Base-by-base conservation (phyloP, 148 eudicot species). In the Vaccinium darrowii region DNA sequence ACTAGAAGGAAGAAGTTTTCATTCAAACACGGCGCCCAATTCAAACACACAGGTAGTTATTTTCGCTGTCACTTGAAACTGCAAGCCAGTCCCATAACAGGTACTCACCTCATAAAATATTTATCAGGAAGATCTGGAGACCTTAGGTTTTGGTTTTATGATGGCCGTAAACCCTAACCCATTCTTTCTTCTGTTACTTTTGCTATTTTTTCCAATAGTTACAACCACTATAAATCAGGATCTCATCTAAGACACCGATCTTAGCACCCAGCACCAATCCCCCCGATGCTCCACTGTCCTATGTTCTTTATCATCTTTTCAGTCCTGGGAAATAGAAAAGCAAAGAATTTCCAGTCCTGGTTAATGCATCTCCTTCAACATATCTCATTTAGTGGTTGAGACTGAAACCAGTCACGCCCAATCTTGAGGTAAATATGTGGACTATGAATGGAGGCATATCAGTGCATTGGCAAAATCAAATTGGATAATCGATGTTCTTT, bases 221-320 rank as follows among this genome's bases (percentile, higher is more conserved):
- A 74, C 77, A 74, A 39, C 76, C 76, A 74, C 50, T 15, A 36
- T 74, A 16, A 21, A 33, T 75, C 25, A 43, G 51, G 78, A 75
- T 75, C 78, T 43, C 53, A 43, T 18, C n/a, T 43, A 39, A 19
- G 43, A 43, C 25, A 75, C 52, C 5, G 25, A 75, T 8, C 21
- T 75, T 19, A 9, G 23, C 78, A 75, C 51, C 23, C 51, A 47
- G 78, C 52, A 75, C 78, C 78, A 43, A 19, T 73, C 75, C 51
- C 49, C 78, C 78, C 2, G n/a, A 39, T 75, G 25, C 52, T 75
- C 51, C 23, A 75, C 51, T 74, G 53, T 43, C 78, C 78, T 43
- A 19, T 75, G 50, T 39, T 43, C 78, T 75, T 43, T 75, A 75
- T 75, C 78, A 43, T 75, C 53, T 19, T 75, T 75, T 43, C 50